Evolutionary conservation across 176 grass and related monocot genomes (phyloP).

Genomic region (Bolboschoenus planiculmis): DNA sequence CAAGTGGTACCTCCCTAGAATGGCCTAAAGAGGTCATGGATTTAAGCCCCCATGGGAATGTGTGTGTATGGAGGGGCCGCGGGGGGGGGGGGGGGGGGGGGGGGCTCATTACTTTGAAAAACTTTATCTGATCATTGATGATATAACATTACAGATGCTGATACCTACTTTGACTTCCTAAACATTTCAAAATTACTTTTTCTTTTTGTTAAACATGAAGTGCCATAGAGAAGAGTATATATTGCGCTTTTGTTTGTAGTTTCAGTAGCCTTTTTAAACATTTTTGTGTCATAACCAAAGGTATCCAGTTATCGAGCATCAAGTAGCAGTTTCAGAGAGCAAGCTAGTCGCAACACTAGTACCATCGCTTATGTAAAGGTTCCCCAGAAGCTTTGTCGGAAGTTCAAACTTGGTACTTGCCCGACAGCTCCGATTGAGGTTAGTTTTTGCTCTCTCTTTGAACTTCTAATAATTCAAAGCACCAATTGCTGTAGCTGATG

Average conservation of each 20-base stretch:
- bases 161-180: background rate
- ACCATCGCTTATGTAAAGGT: slow-evolving; percentile 49
- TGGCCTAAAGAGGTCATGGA: background rate
- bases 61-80: too few relatives aligned
- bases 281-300: slow-evolving; percentile 19
- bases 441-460: slow-evolving; percentile 23
- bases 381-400: slow-evolving; percentile 65
- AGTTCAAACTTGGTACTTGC: slow-evolving; percentile 50
- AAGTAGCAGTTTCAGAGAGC: slow-evolving; percentile 84
- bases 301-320: slow-evolving; percentile 86
- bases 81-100: too few relatives aligned
- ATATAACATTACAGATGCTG: background rate
- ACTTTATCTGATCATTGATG: background rate
- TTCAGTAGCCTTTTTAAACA: background rate
- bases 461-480: background rate
- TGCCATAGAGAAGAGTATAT: background rate
- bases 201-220: background rate
- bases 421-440: slow-evolving; percentile 73
- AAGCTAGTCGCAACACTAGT: slow-evolving; percentile 55
- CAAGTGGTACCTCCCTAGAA: background rate
- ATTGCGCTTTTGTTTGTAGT: slow-evolving; percentile 3
- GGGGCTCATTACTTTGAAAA: background rate
- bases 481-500: background rate
- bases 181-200: background rate
- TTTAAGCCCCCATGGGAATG: background rate